Evolutionary conservation across 83 land plant species (phyloP), one percentile per base, ranked within the genome.

Genomic region (Picea abies): DNA sequence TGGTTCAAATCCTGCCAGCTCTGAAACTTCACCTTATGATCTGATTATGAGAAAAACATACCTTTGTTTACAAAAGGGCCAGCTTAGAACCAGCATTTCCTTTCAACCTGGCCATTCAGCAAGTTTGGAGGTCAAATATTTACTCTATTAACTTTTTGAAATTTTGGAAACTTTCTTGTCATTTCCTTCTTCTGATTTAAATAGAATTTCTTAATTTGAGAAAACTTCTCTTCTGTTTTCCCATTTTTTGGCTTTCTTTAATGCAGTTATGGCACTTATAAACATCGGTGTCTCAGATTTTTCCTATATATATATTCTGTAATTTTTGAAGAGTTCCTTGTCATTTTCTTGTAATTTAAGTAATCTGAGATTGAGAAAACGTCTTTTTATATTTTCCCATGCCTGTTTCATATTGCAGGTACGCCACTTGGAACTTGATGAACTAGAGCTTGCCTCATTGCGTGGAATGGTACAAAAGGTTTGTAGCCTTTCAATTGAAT

Each of bases 351-450:
- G 14, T 2, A 52, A 11, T 52, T 52, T 10, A 52, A 11, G 10
- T 52, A 52, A 52, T 52, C 56, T 11, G 11, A 52, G 12, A 12
- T 52, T 52, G 56, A 52, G 56, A 52, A 11, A 52, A 52, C 11
- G 14, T 9, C 9, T 52, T 14, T 52, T 52, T 52, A 52, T 11
- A 52, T 52, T 52, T 52, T 52, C 3, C 56, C 56, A 11, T 52
- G 56, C 56, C 14, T 52, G 2, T 52, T 52, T 5, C 11, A 23
- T 11, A 78, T 67, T 56, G 0, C 84, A 98, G 99, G 86, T 98
- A 23, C 96, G 99, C 16, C 87, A 98, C 82, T 86, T 98, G 83
- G 97, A 94, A 60, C 96, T 98, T 72, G 99, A 98, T 94, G 99
- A 98, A 84, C 81, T 98, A 88, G 99, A 98, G 81, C 83, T 98